Conservation (phyloP, 73 alveolate genomes). For the Blepharisma stoltei region DNA sequence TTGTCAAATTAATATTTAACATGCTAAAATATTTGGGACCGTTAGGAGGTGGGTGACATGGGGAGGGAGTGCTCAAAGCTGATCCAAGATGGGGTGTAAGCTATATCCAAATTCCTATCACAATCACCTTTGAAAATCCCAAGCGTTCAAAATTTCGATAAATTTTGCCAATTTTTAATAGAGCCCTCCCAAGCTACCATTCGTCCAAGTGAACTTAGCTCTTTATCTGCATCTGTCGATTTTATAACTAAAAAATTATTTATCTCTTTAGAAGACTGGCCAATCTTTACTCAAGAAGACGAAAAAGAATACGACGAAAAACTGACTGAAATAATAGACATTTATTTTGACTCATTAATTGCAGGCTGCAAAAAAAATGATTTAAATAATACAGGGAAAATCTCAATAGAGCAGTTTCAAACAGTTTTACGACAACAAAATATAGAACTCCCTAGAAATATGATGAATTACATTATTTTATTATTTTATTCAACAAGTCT, state of each 20-base stretch:
- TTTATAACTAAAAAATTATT: not conserved
- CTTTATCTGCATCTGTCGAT: not conserved
- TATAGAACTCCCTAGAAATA: not conserved
- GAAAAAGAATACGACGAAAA: conserved; percentile 24
- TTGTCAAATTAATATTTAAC: too few species aligned
- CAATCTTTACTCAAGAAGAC: conserved; percentile 29
- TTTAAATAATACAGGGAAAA: not conserved
- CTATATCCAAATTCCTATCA: not conserved
- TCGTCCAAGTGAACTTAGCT: not conserved
- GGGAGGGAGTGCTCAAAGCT: too few species aligned
- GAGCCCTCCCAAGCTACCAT: not conserved
- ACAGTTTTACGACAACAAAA: not conserved
- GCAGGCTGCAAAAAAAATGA: conserved; percentile 16
- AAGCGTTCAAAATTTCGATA: not conserved
- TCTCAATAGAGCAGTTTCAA: conserved; percentile 7
- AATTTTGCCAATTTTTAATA: not conserved
- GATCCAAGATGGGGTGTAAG: too few species aligned
- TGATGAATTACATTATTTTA: not conserved
- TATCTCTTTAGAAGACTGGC: not conserved
- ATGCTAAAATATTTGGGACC: too few species aligned
- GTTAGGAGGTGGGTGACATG: too few species aligned
- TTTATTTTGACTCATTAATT: not conserved
- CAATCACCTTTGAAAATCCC: not conserved
- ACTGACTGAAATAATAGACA: not conserved
- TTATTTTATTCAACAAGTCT: not conserved